Conservation (phyloP, 441 rosid genomes). For the Mallotus japonicus region DNA sequence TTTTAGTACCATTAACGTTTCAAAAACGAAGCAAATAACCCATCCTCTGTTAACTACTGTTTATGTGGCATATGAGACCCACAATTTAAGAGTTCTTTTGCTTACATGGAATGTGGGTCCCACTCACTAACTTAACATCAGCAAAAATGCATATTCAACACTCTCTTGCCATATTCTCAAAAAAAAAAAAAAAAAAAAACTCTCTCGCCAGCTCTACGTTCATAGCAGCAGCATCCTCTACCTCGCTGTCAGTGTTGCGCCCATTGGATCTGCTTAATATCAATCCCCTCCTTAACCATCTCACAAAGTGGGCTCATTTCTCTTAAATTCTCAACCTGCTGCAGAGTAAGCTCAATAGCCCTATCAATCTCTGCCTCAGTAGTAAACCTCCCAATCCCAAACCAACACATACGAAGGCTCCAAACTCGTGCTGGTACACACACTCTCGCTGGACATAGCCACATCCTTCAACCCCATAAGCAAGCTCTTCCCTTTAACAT, state of each 20-base stretch:
- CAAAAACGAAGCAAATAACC: no score
- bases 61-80: no score
- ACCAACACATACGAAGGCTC: slow-evolving; percentile 91
- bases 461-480: slow-evolving; percentile 99
- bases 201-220: neutral
- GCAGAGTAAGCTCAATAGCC: slow-evolving; percentile 77
- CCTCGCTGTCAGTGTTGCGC: slow-evolving; percentile 65
- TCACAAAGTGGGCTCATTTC: slow-evolving; percentile 98
- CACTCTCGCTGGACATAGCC: slow-evolving; percentile 96
- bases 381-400: slow-evolving; percentile 95
- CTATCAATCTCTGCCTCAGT: slow-evolving; percentile 80
- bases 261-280: slow-evolving; percentile 90
- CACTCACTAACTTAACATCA: no score
- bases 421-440: slow-evolving; percentile 92
- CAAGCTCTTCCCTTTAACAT: slow-evolving; percentile 95
- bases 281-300: slow-evolving; percentile 89
- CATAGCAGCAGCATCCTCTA: neutral
- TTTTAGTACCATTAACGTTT: no score
- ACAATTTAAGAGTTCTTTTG: no score
- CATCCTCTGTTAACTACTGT: no score
- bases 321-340: slow-evolving; percentile 85
- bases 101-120: no score
- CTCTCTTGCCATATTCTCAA: no score
- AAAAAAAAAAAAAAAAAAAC: no score
- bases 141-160: no score